Base-by-base conservation (phyloP, 495 filamentous ascomycete genomes). In the Hyaloscypha finlandica region DNA sequence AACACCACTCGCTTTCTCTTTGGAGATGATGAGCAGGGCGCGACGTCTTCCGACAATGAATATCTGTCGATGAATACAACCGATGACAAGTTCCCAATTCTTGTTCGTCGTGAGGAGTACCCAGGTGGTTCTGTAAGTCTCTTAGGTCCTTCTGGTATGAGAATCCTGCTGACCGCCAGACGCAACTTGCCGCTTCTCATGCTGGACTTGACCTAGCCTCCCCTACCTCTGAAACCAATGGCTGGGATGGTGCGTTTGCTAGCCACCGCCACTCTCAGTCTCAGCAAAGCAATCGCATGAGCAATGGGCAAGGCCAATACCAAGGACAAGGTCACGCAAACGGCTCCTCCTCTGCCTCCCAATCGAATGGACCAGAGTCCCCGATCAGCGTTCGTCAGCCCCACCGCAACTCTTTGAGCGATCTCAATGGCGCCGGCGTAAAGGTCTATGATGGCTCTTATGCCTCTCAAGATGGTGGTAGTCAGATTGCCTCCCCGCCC, bases 1-100 rank as follows among this genome's bases (percentile, higher is more conserved):
- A 91, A 95, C 74, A 92, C 90, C 8, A 83, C 92, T 16, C 87
- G 89, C 53, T 96, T 93, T 73, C 81, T 97, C 9, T 96, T 97
- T 71, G 90, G 89, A 39, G 90, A 89, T 74, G 93, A 97, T 69
- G 91, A 93, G 32, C n/a, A 29, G 8, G 74, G 74, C 33, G 71
- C 78, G 51, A 83, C 86, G 2, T 89, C 87, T 31, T 83, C 86
- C 6, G 85, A 88, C 54, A 92, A 86, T 71, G 86, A 84, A 59
- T 89, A 87, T 74, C 82, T 92, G 53, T 83, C 86, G 70, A 86
- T 95, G 81, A 90, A 90, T 54, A 84, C 88, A 57, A 84, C 86
- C 59, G 90, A 94, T 75, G 89, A 94, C 74, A 88, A 88, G 68
- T 99, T 97, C 76, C 92, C 94, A 33, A 57, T 69, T 54, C 64